Evolutionary conservation across 2,329 filamentous ascomycete genomes (phyloP).

Genomic region (Diaporthe sp.): DNA sequence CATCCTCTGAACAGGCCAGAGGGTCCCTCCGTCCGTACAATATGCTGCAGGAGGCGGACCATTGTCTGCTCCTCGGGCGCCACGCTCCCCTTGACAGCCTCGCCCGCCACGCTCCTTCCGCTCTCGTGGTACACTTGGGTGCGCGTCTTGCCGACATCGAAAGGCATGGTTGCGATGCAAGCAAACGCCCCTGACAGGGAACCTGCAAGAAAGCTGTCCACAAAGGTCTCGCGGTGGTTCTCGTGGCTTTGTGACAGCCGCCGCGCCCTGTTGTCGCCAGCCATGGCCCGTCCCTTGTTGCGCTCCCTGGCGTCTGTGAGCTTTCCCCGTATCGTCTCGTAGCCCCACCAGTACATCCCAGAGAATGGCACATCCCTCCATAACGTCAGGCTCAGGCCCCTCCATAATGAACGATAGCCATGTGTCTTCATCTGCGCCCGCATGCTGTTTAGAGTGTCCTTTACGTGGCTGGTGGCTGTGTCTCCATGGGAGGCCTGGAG

Average conservation of each 20-base stretch:
- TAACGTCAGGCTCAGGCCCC: conserved; percentile 88
- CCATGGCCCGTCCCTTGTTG: conserved; percentile 56
- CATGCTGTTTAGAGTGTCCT: conserved; percentile 81
- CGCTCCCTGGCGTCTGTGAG: conserved; percentile 77
- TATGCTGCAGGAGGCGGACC: conserved; percentile 87
- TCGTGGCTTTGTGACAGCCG: conserved; percentile 73
- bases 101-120: conserved; percentile 48
- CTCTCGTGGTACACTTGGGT: conserved; percentile 84
- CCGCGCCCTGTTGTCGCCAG: conserved; percentile 56
- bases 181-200: conserved; percentile 86
- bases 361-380: conserved; percentile 99
- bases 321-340: conserved; percentile 82
- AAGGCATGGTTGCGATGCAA: conserved; percentile 91
- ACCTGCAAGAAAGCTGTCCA: conserved; percentile 91
- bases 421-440: conserved; percentile 81
- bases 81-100: conserved; percentile 50
- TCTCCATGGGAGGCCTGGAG: conserved; percentile 81
- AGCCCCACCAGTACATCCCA: conserved; percentile 98
- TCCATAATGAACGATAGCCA: conserved; percentile 88
- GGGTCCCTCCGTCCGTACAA: conserved; percentile 86
- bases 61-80: conserved; percentile 83
- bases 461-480: conserved; percentile 76
- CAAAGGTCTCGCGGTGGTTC: conserved; percentile 81
- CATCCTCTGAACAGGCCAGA: conserved; percentile 90
- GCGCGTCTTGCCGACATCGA: conserved; percentile 97